Conservation (phyloP, 768 basidiomycete genomes). For the Suillus ampliporus region DNA sequence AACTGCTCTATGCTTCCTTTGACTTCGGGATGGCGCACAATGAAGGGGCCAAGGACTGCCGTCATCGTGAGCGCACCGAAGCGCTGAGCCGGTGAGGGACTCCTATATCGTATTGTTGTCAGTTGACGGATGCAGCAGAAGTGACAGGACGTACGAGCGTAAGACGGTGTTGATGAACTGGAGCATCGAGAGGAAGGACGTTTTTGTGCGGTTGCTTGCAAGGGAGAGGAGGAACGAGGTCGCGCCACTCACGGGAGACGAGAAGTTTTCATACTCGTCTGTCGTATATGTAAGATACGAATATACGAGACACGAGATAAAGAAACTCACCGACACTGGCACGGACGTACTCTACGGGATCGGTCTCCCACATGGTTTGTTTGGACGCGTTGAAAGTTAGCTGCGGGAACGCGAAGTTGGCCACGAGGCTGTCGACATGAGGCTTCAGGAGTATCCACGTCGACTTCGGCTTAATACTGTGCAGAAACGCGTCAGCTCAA, state of each 20-base stretch:
- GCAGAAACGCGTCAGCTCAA: conserved; percentile 20
- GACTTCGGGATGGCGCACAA: conserved; percentile 86
- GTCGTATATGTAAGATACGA: conserved; percentile 8
- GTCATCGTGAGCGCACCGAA: conserved; percentile 90
- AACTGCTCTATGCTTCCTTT: conserved; percentile 80
- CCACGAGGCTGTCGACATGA: conserved; percentile 78
- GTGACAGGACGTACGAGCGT: conserved; percentile 52
- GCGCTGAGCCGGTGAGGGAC: conserved; percentile 63
- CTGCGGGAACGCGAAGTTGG: conserved; percentile 85
- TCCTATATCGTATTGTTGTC: conserved; percentile 33
- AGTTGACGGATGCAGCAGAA: not conserved
- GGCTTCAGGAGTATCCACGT: conserved; percentile 90
- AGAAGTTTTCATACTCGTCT: conserved; percentile 86
- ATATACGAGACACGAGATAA: not conserved
- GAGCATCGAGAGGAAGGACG: conserved; percentile 82
- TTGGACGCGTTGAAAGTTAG: conserved; percentile 76
- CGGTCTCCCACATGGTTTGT: conserved; percentile 75
- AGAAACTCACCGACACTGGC: conserved; percentile 65
- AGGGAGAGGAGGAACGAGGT: conserved; percentile 82
- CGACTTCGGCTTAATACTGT: conserved; percentile 89
- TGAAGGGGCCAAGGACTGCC: conserved; percentile 73
- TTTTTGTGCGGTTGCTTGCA: conserved; percentile 78
- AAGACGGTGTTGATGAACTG: conserved; percentile 79
- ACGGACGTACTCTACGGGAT: conserved; percentile 84
- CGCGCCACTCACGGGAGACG: conserved; percentile 78